Percentiles rank a stretch among this genome's conserved stretches.
Evolutionary conservation across 192 early-diverging fungal species (phyloP).

Genomic region (Coemansia sp.): DNA sequence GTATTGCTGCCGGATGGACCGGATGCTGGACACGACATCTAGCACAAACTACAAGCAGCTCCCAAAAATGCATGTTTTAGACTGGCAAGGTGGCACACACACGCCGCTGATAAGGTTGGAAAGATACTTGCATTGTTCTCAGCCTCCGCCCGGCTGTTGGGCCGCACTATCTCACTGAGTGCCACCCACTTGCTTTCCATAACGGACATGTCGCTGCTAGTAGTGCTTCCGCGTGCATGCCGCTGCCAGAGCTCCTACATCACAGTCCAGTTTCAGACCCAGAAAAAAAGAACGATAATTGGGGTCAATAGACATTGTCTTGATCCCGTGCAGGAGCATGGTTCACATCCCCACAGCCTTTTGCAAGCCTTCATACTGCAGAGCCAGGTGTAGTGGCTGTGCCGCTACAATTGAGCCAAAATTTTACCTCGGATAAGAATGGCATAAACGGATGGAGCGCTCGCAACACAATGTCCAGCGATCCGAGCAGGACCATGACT

Average conservation of each 20-base stretch:
- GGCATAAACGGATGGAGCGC: slow-evolving; percentile 98
- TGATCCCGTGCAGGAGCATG: slow-evolving; percentile 3
- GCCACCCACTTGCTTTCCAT: slow-evolving; percentile 46
- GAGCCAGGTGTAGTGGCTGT: not conserved
- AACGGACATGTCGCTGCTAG: slow-evolving; percentile 31
- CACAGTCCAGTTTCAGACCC: not conserved
- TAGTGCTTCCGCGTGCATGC: slow-evolving; percentile 23
- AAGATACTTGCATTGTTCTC: slow-evolving; percentile 40
- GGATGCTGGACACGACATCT: slow-evolving; percentile 39
- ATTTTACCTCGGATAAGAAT: slow-evolving; percentile 86
- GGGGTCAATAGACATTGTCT: not conserved
- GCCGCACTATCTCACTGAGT: slow-evolving; percentile 4
- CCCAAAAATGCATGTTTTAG: not conserved
- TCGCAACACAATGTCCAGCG: slow-evolving; percentile 62
- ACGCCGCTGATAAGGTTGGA: no score
- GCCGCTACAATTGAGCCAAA: slow-evolving; percentile 4
- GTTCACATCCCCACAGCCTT: not conserved
- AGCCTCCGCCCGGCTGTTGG: slow-evolving; percentile 22
- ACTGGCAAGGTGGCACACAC: not conserved
- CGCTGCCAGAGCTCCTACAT: slow-evolving; percentile 57
- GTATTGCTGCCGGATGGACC: slow-evolving; percentile 46
- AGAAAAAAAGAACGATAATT: no score
- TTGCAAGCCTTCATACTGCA: no score
- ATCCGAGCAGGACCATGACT: slow-evolving; percentile 39
- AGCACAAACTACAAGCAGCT: slow-evolving; percentile 38